Evolutionary conservation across 306 rosid genomes (phyloP), one percentile per base, ranked within the genome.

Genomic region (Prunus armeniaca): DNA sequence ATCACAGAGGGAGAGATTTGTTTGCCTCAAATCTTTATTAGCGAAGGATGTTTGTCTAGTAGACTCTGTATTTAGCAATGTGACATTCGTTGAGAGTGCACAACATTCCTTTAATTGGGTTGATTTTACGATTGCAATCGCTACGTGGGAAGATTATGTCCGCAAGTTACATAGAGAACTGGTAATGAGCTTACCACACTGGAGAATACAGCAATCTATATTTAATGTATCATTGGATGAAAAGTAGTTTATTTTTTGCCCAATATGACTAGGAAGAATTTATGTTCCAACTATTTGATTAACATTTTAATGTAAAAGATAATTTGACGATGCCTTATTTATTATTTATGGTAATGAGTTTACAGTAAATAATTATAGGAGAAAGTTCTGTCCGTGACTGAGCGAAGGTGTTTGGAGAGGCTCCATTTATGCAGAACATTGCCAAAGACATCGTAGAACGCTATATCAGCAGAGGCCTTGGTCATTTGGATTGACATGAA

Each of bases 201-300:
- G 97, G 97, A 95, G 25, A 83, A 46, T 68, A 54, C 89, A 84
- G 27, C 90, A 90, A 62, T 86, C 93, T 56, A 82, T 95, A 50
- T 90, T 84, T 78, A 76, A 38, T 24, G 88, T 86, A 65, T 88
- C 85, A 76, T 54, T 79, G 14, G 76, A 72, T 45, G 81, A 67
- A 7, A 64, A 14, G n/a, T 63, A 20, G 32, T 28, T 9, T 41
- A 6, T 25, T 18, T 25, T 19, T 69, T 12, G 58, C 13, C 56
- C 54, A 38, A 38, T 38, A 38, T 38, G 43, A 38, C 43, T 38
- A 38, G 43, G 13, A 20, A 58, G 25, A 55, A 27, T 57, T 15
- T 46, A 58, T 9, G 24, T 25, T 65, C 28, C 69, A 60, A 6
- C 27, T 45, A 46, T 46, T 38, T 60, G 7, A 27, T 30, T 54